Conservation (phyloP, 1,284 basidiomycete species). For the Veloboletus limbatus region DNA sequence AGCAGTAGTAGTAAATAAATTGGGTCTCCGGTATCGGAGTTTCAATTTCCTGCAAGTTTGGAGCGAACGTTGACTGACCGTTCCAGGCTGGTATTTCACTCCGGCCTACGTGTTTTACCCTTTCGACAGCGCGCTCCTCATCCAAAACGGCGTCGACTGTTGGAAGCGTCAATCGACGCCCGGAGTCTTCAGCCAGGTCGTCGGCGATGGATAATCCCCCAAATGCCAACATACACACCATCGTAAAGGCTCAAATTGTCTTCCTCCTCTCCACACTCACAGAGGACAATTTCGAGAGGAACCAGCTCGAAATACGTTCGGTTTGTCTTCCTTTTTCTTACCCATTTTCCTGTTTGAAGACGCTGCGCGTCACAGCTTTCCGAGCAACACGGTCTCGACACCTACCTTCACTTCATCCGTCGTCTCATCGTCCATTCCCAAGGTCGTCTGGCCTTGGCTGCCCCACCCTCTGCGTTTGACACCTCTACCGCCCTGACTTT, state of each 20-base stretch:
- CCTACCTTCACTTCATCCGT: constrained; percentile 93
- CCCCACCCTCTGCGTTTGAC: constrained; percentile 61
- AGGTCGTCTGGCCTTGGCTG: constrained; percentile 55
- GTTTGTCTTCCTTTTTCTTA: constrained; percentile 41
- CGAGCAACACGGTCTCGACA: constrained; percentile 92
- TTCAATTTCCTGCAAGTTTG: constrained; percentile 18
- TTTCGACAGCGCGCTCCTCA: constrained; percentile 21
- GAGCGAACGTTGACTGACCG: constrained; percentile 22
- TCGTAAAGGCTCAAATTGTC: constrained; percentile 88
- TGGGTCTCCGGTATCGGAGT: constrained; percentile 24
- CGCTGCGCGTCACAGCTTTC: constrained; percentile 63
- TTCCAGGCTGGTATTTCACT: constrained; percentile 33
- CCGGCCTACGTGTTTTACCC: constrained; percentile 34
- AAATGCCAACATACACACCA: constrained; percentile 64
- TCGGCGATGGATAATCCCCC: constrained; percentile 41
- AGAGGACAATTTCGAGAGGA: constrained; percentile 92
- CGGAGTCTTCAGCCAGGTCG: constrained; percentile 70
- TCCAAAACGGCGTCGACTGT: constrained; percentile 73
- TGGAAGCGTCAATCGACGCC: constrained; percentile 69
- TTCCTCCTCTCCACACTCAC: constrained; percentile 91
- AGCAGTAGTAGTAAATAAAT: constrained; percentile 6
- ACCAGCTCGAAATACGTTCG: constrained; percentile 87
- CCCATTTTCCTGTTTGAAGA: constrained; percentile 13
- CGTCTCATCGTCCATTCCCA: constrained; percentile 88
- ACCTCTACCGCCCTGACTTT: constrained; percentile 72